phyloP scores from a whole-genome alignment of 352 stramenopile species.

The Saprolegnia diclina region DNA sequence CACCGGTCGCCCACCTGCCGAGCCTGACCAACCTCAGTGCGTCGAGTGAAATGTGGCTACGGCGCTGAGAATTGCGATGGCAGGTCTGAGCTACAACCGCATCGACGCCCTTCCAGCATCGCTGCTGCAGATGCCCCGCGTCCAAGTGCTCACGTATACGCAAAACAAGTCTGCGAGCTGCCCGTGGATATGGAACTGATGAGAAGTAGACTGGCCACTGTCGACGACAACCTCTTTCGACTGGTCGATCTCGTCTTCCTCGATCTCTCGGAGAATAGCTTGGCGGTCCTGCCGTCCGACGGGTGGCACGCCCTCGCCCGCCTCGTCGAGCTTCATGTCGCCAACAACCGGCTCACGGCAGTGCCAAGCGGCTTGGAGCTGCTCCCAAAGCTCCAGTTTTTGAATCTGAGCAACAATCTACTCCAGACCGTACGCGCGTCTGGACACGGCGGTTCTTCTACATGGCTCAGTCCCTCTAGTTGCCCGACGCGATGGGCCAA shows the following conservation, averaged over 20 bases:
- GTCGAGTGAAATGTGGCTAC: neutral
- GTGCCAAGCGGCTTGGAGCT: conserved; percentile 1
- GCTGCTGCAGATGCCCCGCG: neutral
- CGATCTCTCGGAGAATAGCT: conserved; percentile 14
- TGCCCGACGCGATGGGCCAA: neutral
- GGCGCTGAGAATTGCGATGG: neutral
- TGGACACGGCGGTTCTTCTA: neutral
- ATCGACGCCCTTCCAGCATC: neutral
- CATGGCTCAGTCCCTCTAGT: neutral
- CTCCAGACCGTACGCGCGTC: neutral
- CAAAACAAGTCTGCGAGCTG: conserved; percentile 13
- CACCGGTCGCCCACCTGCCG: neutral
- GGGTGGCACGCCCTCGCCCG: neutral
- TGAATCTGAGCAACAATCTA: conserved; percentile 2
- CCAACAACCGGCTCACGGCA: conserved; percentile 11
- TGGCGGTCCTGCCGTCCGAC: neutral
- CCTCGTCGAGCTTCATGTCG: conserved; percentile 12
- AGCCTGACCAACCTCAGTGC: conserved; percentile 6
- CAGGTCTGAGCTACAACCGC: conserved; percentile 20
- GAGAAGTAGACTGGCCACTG: neutral
- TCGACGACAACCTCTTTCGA: conserved; percentile 11
- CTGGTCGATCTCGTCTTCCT: conserved; percentile 15
- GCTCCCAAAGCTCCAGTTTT: conserved; percentile 8
- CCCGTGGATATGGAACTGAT: too few relatives aligned
- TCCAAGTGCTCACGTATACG: conserved; percentile 20